These are phyloP conservation scores for Neofusicoccum kwambonambiense DNA, from an alignment of 2,329 filamentous ascomycete species.

Conservation along the genomic window DNA sequence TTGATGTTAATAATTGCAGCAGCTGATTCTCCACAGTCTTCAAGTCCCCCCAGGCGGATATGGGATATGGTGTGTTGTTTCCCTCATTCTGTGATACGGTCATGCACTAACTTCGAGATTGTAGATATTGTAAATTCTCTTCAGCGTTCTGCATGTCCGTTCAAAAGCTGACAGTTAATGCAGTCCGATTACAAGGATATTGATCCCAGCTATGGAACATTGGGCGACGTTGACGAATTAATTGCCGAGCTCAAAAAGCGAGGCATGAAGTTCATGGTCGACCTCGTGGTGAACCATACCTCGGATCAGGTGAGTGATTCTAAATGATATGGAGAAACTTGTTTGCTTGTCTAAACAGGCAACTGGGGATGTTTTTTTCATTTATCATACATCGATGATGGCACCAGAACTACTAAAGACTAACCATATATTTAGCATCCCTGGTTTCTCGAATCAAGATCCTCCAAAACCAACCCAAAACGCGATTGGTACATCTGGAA, in stretches of 20 bases:
- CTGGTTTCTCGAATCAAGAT: slow-evolving; percentile 69
- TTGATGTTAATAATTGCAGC: neutral
- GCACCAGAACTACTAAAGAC: neutral
- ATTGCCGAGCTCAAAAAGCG: slow-evolving; percentile 60
- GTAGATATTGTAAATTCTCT: neutral
- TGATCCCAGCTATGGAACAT: slow-evolving; percentile 63
- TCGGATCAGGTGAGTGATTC: slow-evolving; percentile 48
- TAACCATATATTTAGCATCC: slow-evolving; percentile 50
- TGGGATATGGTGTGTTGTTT: slow-evolving; percentile 64
- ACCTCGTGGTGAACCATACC: slow-evolving; percentile 77
- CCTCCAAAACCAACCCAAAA: slow-evolving; percentile 61
- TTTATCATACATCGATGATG: too few relatives aligned
- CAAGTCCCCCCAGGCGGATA: slow-evolving; percentile 63
- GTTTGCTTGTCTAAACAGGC: neutral
- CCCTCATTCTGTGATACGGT: neutral
- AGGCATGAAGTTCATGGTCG: slow-evolving; percentile 69
- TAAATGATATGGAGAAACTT: neutral
- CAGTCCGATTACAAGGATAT: slow-evolving; percentile 63
- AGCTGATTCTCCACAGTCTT: slow-evolving; percentile 42
- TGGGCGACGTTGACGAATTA: slow-evolving; percentile 63
- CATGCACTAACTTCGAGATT: neutral
- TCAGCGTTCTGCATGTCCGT: neutral
- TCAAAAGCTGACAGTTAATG: neutral
- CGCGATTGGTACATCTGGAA: slow-evolving; percentile 73
- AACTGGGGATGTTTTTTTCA: too few relatives aligned